Percentiles rank a stretch among this genome's conserved stretches.
Conservation (phyloP, 805 yeast species). For the Saccharomycopsis sp. region DNA sequence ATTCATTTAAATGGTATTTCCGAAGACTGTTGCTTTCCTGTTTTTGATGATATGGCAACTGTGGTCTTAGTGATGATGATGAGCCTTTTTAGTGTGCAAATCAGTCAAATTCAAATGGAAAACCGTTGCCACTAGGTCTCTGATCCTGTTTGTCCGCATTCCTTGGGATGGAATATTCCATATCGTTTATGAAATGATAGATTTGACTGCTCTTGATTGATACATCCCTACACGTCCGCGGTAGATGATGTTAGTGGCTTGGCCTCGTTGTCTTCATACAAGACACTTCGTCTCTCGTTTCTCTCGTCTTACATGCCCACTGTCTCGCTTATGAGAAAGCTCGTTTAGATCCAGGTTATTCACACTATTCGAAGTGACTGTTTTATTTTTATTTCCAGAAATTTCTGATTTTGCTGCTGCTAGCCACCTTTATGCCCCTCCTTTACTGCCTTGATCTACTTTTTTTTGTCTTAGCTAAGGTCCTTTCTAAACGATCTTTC, state of each 20-base stretch:
- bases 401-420: too few relatives aligned
- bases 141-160: neutral
- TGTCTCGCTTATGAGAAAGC: neutral
- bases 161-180: neutral
- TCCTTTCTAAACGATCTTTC: too few relatives aligned
- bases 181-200: neutral
- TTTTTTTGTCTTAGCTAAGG: too few relatives aligned
- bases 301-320: neutral
- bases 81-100: neutral
- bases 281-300: neutral
- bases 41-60: neutral
- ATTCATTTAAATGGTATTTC: neutral
- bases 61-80: too few relatives aligned
- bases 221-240: too few relatives aligned
- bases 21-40: neutral
- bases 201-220: neutral
- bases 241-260: neutral
- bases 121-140: neutral
- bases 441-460: too few relatives aligned
- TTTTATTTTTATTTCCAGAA: too few relatives aligned
- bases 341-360: neutral
- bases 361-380: too few relatives aligned
- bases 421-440: too few relatives aligned
- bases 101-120: neutral
- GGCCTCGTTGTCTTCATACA: neutral